Evolutionary conservation across 2,329 filamentous ascomycete genomes (phyloP).

Genomic region (Pyricularia sp.): DNA sequence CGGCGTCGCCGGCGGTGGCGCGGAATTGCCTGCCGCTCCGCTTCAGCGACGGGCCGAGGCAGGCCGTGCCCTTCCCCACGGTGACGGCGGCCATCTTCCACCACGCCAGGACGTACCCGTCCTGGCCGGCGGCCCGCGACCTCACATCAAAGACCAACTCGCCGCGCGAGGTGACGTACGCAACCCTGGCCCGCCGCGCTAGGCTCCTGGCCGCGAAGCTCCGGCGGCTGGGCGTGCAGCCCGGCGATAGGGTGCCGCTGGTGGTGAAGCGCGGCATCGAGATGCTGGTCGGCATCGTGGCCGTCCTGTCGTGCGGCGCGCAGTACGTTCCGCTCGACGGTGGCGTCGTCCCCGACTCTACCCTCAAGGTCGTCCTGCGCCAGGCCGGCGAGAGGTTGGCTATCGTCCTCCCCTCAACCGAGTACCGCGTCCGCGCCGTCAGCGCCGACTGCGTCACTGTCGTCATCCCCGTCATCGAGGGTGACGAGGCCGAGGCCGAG

Average conservation of each 20-base stretch:
- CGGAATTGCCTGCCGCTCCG: background rate
- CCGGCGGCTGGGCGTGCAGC: slow-evolving; percentile 1
- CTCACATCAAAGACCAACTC: background rate
- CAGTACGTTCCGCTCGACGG: slow-evolving; percentile 53
- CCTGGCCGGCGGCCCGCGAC: background rate
- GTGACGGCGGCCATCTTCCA: slow-evolving; percentile 3
- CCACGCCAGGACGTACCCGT: background rate
- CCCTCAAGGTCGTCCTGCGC: slow-evolving; percentile 37
- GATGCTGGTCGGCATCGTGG: slow-evolving; percentile 48
- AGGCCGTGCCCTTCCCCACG: background rate
- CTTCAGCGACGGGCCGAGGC: background rate
- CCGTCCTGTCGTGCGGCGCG: slow-evolving; percentile 44
- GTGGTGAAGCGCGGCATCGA: slow-evolving; percentile 45
- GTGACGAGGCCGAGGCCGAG: background rate
- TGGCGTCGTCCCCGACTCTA: slow-evolving; percentile 37
- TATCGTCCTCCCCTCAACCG: slow-evolving; percentile 29
- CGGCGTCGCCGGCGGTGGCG: too few species aligned
- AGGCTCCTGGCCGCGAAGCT: background rate
- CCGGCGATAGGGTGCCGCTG: slow-evolving; percentile 38
- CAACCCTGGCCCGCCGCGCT: background rate
- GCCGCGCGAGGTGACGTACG: slow-evolving; percentile 2
- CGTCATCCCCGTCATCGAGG: slow-evolving; percentile 3
- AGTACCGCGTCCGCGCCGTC: slow-evolving; percentile 6
- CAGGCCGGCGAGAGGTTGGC: slow-evolving; percentile 32
- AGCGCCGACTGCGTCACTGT: background rate